These are phyloP conservation scores for Alternaria ventricosa DNA, from an alignment of 2,329 filamentous ascomycete species.

Conservation along the genomic window DNA sequence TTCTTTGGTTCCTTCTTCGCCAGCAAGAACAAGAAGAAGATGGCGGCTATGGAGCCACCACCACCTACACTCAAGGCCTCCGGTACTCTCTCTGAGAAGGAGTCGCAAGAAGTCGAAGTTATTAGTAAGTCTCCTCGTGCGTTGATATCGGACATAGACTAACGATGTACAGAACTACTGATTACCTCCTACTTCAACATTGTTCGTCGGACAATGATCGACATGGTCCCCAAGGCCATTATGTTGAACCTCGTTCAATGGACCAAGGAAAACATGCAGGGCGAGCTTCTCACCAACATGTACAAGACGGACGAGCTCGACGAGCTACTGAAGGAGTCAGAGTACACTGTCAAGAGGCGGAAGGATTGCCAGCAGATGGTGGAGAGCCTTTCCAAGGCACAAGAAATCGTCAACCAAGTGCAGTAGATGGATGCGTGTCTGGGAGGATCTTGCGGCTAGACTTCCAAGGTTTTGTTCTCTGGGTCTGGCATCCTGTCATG, in stretches of 20 bases:
- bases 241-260: constrained; percentile 97
- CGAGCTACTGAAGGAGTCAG: constrained; percentile 94
- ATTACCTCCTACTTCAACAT: constrained; percentile 99
- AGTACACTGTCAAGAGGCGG: constrained; percentile 91
- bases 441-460: constrained; percentile 10
- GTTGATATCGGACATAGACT: constrained; percentile 10
- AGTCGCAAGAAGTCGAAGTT: constrained; percentile 95
- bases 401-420: constrained; percentile 90
- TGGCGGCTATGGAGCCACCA: constrained; percentile 98
- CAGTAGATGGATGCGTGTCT: constrained; percentile 31
- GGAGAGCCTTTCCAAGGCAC: constrained; percentile 85
- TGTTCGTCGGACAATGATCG: constrained; percentile 96
- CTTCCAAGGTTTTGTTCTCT: constrained; percentile 14
- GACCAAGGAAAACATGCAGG: constrained; percentile 98
- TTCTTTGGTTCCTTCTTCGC: constrained; percentile 99
- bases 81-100: constrained; percentile 90
- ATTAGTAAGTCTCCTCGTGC: constrained; percentile 72
- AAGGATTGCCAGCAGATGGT: constrained; percentile 99
- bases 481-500: constrained; percentile 22
- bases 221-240: constrained; percentile 99
- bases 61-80: constrained; percentile 93
- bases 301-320: constrained; percentile 91
- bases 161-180: constrained; percentile 72
- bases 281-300: constrained; percentile 95
- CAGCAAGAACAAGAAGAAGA: constrained; percentile 99